phyloP scores from a whole-genome alignment of 164 flowering plant genomes.

The Nymphaea thermarum region DNA sequence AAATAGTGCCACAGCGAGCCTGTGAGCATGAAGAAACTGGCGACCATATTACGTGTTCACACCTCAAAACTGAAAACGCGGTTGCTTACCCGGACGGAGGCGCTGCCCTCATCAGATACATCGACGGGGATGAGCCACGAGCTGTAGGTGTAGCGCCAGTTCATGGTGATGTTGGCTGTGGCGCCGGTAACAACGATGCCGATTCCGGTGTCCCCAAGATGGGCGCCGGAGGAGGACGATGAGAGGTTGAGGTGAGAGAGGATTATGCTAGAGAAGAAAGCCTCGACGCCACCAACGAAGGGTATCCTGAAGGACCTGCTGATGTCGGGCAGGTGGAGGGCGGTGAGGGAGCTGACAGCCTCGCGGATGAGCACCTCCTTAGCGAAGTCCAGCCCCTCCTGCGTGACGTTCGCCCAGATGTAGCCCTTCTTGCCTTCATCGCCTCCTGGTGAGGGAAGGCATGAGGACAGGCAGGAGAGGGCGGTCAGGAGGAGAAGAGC shows the following conservation, averaged over 20 bases:
- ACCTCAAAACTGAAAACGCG: no score
- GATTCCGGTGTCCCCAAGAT: conserved; percentile 50
- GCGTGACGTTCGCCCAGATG: conserved; percentile 36
- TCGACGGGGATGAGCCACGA: conserved; percentile 52
- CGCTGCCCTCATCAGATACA: conserved; percentile 57
- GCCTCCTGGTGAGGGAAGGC: conserved; percentile 11
- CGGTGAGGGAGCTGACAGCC: conserved; percentile 47
- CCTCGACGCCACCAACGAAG: conserved; percentile 42
- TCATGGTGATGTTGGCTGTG: conserved; percentile 56
- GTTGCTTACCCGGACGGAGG: conserved; percentile 54
- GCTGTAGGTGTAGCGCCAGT: conserved; percentile 62
- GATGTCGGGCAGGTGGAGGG: conserved; percentile 49
- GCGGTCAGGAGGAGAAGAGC: background rate
- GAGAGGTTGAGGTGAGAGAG: conserved; percentile 35
- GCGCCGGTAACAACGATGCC: conserved; percentile 53
- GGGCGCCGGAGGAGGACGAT: conserved; percentile 23
- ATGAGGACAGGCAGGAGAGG: conserved; percentile 2
- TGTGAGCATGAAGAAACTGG: no score
- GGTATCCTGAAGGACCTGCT: conserved; percentile 44
- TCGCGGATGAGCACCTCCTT: conserved; percentile 47
- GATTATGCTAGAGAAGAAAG: conserved; percentile 43
- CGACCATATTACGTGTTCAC: no score
- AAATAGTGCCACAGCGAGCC: no score
- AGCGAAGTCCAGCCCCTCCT: conserved; percentile 61
- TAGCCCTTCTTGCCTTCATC: conserved; percentile 25